Evolutionary conservation across 495 filamentous ascomycete species (phyloP), one percentile per base, ranked within the genome.

Genomic region (Wilcoxina mikolae): DNA sequence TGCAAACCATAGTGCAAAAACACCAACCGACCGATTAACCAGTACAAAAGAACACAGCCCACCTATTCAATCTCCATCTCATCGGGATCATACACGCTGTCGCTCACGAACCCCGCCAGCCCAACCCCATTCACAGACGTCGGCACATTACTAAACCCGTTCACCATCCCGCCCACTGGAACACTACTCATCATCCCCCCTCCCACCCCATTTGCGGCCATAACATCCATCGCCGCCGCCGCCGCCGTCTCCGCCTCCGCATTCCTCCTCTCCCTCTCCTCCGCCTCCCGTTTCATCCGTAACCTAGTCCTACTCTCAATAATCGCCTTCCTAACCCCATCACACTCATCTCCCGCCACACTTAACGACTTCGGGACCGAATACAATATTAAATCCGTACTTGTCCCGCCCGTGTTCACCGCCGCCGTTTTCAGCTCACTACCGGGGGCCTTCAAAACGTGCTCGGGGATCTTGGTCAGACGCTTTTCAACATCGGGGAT

Each of bases 311-410:
- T 73, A 18, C 85, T 81, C 67, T 94, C 90, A 47, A 93, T 72
- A 53, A 98, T 87, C 4, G 85, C 87, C 64, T 81, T 89, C 47
- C 87, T 74, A 46, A 95, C 86, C 60, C 75, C 84, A 64, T 94
- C 89, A 45, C 81, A 71, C 58, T 90, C 83, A 45, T 81, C 72
- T 58, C 90, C 84, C 64, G 77, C 72, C 9, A 87, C 80, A 17
- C 81, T 80, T 54, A 95, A 64, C 17, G 85, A 89, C 28, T 71
- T 70, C 15, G 91, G 91, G 25, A 89, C 77, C 27, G 72, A 72
- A 69, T 95, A 95, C 10, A 94, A 76, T 39, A 95, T 81, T 53
- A 98, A 61, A 63, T 93, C 79, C 62, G 27, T 65, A 58, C 31
- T 29, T 35, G 24, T 46, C 7, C 12, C 50, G 15, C 23, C 39